Percentiles rank a stretch among this genome's conserved stretches.
Conservation (phyloP, 768 basidiomycete genomes). For the Boletus coccyginus region DNA sequence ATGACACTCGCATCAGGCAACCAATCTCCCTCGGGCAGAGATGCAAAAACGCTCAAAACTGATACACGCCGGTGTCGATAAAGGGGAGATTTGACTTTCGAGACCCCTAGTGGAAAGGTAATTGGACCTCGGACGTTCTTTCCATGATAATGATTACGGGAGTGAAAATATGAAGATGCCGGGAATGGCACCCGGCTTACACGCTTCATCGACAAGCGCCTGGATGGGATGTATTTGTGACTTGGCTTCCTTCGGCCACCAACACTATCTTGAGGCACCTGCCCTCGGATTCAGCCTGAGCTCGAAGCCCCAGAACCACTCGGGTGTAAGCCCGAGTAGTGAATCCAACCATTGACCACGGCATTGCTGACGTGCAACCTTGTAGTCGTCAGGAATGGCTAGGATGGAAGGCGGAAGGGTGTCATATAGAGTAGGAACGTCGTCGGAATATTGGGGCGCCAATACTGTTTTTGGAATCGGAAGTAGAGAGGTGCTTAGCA, state of each 20-base stretch:
- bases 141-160: slow-evolving; percentile 41
- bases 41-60: slow-evolving; percentile 76
- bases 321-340: slow-evolving; percentile 76
- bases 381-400: slow-evolving; percentile 38
- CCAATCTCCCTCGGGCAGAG: slow-evolving; percentile 85
- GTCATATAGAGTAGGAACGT: neutral
- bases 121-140: slow-evolving; percentile 25
- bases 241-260: neutral
- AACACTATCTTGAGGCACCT: slow-evolving; percentile 17
- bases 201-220: slow-evolving; percentile 36
- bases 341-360: slow-evolving; percentile 42
- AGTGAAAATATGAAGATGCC: slow-evolving; percentile 38
- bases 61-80: slow-evolving; percentile 72
- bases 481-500: neutral
- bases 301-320: slow-evolving; percentile 74
- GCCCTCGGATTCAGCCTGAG: slow-evolving; percentile 68
- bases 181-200: slow-evolving; percentile 67
- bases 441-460: neutral
- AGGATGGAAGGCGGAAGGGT: neutral
- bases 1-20: slow-evolving; percentile 76
- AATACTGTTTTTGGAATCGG: neutral
- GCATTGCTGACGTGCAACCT: slow-evolving; percentile 38
- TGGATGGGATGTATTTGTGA: slow-evolving; percentile 4
- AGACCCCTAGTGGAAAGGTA: slow-evolving; percentile 16
- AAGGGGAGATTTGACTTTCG: slow-evolving; percentile 63